Conservation (phyloP, 495 filamentous ascomycete species). For the Hypoxylon fuscum region DNA sequence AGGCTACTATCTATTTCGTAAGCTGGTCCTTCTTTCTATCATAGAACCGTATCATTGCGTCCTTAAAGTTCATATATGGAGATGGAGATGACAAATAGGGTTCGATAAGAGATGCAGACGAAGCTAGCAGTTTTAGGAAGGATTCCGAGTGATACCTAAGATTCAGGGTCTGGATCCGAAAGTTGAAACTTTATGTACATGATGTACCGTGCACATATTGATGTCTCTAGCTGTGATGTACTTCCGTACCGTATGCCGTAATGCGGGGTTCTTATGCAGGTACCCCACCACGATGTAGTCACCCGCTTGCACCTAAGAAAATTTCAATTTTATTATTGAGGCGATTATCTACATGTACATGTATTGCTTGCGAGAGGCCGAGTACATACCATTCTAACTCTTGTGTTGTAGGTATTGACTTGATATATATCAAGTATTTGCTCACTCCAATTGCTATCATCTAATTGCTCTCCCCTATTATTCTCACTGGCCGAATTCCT, state of each 20-base stretch:
- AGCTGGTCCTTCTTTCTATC: neutral
- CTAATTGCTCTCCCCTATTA: neutral
- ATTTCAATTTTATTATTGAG: neutral
- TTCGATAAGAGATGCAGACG: constrained; percentile 26
- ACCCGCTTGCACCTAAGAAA: neutral
- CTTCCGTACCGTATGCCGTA: constrained; percentile 6
- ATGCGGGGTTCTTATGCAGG: constrained; percentile 36
- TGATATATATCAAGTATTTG: neutral
- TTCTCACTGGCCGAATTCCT: neutral
- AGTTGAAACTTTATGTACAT: neutral
- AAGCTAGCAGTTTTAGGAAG: constrained; percentile 23
- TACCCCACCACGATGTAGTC: constrained; percentile 33
- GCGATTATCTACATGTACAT: too few species aligned
- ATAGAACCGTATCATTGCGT: too few species aligned
- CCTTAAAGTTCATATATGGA: neutral
- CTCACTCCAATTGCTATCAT: neutral
- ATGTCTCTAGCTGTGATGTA: neutral
- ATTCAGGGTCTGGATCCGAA: neutral
- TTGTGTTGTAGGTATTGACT: neutral
- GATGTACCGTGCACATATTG: neutral
- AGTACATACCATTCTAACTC: neutral
- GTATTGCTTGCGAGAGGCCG: neutral
- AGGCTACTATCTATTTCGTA: constrained; percentile 1
- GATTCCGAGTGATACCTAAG: constrained; percentile 22
- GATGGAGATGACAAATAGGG: constrained; percentile 21